Base-by-base conservation (phyloP, 352 stramenopile species). In the Elongisporangium anandrum region DNA sequence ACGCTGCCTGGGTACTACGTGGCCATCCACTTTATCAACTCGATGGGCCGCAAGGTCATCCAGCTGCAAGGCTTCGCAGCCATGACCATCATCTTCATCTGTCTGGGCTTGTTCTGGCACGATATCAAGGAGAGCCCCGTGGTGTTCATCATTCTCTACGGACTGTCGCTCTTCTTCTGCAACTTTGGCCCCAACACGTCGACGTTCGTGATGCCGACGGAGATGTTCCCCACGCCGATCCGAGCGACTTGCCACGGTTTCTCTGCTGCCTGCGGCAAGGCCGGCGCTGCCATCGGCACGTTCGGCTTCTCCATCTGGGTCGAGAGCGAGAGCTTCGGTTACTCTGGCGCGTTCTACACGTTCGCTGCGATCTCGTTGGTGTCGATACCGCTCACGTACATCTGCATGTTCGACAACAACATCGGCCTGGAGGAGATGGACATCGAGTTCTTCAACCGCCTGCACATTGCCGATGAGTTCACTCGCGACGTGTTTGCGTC, bases 221-320 rank as follows among this genome's bases (percentile, higher is more conserved):
- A n/a, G n/a, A n/a, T n/a, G n/a, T n/a, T n/a, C n/a, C n/a, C n/a
- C n/a, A n/a, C n/a, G n/a, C n/a, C n/a, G n/a, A n/a, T n/a, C n/a
- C n/a, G n/a, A n/a, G n/a, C n/a, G n/a, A n/a, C n/a, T n/a, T n/a
- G n/a, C n/a, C n/a, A n/a, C n/a, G n/a, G n/a, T n/a, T n/a, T n/a
- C n/a, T n/a, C n/a, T n/a, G n/a, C n/a, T n/a, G n/a, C n/a, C n/a
- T n/a, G n/a, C n/a, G n/a, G n/a, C n/a, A n/a, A n/a, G n/a, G 63
- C 85, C 5, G 90, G 92, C n/a, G 90, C 92, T 2, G 76, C 85
- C 4, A 68, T 92, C 26, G 75, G 71, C 10, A 88, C 77, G 24
- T 92, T 83, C 51, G 77, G 69, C 4, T 90, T 87, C 54, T 82
- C 75, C 12, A 78, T 85, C 47, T 88, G 79, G 76, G 76, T 84